Conservation (phyloP, 2,329 filamentous ascomycete genomes). For the Microthyrium microscopicum region DNA sequence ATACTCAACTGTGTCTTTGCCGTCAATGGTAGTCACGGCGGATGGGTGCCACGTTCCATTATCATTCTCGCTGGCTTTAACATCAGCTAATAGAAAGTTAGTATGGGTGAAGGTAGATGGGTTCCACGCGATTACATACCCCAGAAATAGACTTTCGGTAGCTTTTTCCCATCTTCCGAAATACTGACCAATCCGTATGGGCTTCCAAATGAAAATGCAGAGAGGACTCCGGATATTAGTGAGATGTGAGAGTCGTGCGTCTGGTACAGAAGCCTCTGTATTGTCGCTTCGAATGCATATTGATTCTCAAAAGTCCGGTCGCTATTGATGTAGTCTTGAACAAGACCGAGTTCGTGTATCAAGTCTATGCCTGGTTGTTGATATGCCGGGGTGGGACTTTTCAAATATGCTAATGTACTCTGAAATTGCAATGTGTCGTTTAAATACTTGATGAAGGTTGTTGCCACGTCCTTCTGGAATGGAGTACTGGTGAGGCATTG, state of each 20-base stretch:
- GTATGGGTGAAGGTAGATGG: slow-evolving; percentile 13
- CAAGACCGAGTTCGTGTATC: slow-evolving; percentile 14
- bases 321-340: slow-evolving; percentile 17
- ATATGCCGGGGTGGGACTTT: slow-evolving; percentile 23
- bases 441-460: slow-evolving; percentile 27
- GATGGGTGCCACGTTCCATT: slow-evolving; percentile 28
- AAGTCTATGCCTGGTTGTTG: slow-evolving; percentile 24
- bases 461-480: slow-evolving; percentile 27
- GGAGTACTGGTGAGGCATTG: slow-evolving; percentile 29
- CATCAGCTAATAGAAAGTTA: neutral
- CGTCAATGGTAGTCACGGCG: slow-evolving; percentile 39
- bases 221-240: slow-evolving; percentile 15
- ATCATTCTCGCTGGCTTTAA: slow-evolving; percentile 13
- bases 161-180: slow-evolving; percentile 15
- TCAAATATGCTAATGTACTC: slow-evolving; percentile 25
- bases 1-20: slow-evolving; percentile 32
- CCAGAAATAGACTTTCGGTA: slow-evolving; percentile 3
- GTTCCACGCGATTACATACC: slow-evolving; percentile 12
- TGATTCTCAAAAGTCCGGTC: slow-evolving; percentile 18
- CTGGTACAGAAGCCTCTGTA: slow-evolving; percentile 16
- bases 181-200: slow-evolving; percentile 16
- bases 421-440: slow-evolving; percentile 30
- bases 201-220: slow-evolving; percentile 18
- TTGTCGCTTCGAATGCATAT: slow-evolving; percentile 19
- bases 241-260: slow-evolving; percentile 20